These are phyloP conservation scores for Fibroporia radiculosa DNA, from an alignment of 768 basidiomycete genomes.

Conservation along the genomic window DNA sequence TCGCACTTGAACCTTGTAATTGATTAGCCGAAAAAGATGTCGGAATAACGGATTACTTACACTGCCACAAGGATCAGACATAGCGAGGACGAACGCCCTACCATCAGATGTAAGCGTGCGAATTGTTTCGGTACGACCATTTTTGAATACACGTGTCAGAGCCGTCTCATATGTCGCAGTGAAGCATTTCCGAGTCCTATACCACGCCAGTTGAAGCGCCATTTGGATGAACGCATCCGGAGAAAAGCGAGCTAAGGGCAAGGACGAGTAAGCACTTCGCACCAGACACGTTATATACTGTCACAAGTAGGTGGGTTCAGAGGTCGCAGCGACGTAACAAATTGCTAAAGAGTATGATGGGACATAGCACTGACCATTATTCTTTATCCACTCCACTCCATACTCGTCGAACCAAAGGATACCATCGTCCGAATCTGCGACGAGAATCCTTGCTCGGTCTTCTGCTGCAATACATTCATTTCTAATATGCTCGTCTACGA, in stretches of 20 bases:
- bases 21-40: background rate
- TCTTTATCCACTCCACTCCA: conserved; percentile 84
- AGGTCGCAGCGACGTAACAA: too few relatives aligned
- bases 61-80: conserved; percentile 47
- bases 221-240: conserved; percentile 90
- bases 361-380: conserved; percentile 40
- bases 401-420: conserved; percentile 78
- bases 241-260: conserved; percentile 38
- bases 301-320: background rate
- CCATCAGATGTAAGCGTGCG: conserved; percentile 68
- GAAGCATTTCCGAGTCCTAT: conserved; percentile 63
- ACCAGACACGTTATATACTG: background rate
- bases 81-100: conserved; percentile 67
- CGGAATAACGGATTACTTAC: conserved; percentile 28
- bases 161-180: conserved; percentile 93
- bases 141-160: conserved; percentile 77
- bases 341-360: too few relatives aligned
- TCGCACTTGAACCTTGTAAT: conserved; percentile 21
- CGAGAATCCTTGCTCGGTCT: conserved; percentile 45
- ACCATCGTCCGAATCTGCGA: conserved; percentile 76
- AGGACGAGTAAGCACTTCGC: background rate
- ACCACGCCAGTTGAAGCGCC: conserved; percentile 88
- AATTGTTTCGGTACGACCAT: conserved; percentile 88
- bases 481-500: conserved; percentile 50
- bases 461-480: conserved; percentile 53